Evolutionary conservation across 148 eudicot species (phyloP).

Genomic region (Amaranthus cruentus): DNA sequence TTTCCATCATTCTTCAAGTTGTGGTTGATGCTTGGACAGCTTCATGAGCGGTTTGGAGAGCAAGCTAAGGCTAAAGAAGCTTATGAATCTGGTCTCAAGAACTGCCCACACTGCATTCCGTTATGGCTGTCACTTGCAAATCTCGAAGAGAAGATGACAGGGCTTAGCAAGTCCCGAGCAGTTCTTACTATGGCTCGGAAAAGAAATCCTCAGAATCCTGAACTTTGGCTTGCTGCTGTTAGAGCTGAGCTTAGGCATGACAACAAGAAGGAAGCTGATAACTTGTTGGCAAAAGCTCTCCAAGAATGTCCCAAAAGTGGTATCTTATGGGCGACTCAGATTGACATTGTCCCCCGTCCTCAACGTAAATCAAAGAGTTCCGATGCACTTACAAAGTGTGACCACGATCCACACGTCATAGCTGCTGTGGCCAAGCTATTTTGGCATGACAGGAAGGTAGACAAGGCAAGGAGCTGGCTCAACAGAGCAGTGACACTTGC

Average conservation of each 20-base stretch:
- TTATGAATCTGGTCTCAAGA: conserved; percentile 63
- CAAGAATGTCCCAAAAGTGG: conserved; percentile 95
- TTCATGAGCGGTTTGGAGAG: conserved; percentile 58
- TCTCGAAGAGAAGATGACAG: conserved; percentile 78
- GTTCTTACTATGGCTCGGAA: conserved; percentile 79
- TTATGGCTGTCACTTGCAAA: conserved; percentile 90
- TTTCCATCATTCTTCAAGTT: conserved; percentile 81
- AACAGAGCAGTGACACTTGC: conserved; percentile 81
- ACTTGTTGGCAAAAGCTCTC: conserved; percentile 88
- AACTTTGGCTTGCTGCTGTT: conserved; percentile 93
- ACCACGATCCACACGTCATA: conserved; percentile 72
- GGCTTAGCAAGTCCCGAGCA: conserved; percentile 85
- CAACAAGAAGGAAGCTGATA: conserved; percentile 73
- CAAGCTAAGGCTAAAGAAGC: conserved; percentile 57
- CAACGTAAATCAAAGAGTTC: conserved; percentile 74
- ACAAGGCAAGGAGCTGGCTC: conserved; percentile 81
- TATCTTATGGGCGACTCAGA: conserved; percentile 81
- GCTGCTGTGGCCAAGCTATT: conserved; percentile 79
- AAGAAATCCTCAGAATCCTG: conserved; percentile 80
- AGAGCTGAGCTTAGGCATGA: conserved; percentile 83
- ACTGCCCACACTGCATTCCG: conserved; percentile 64
- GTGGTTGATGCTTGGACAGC: conserved; percentile 97
- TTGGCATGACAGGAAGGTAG: conserved; percentile 95
- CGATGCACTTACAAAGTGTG: conserved; percentile 72
- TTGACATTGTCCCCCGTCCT: conserved; percentile 87